Percentiles rank a stretch among this genome's conserved stretches.
Conservation (phyloP, 2,329 filamentous ascomycete species). For the Metarhizium album region DNA sequence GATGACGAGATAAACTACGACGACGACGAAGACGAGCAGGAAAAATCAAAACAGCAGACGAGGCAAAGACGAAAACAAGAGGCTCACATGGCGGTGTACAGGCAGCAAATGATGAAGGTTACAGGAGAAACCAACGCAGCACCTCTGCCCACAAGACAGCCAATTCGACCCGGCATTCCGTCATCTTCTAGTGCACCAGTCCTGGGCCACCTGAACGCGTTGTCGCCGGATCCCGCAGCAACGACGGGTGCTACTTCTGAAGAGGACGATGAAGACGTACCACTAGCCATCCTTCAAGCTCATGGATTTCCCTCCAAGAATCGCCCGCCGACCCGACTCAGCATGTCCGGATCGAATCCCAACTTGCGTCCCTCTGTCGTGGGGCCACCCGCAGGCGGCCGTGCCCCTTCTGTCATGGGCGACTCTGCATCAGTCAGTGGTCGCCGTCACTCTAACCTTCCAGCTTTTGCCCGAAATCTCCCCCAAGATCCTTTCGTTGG, state of each 20-base stretch:
- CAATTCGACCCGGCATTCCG: slow-evolving; percentile 43
- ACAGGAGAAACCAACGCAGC: slow-evolving; percentile 55
- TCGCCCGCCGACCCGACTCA: slow-evolving; percentile 59
- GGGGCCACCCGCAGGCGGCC: slow-evolving; percentile 32
- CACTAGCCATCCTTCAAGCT: slow-evolving; percentile 74
- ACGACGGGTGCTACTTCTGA: slow-evolving; percentile 54
- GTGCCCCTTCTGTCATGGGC: slow-evolving; percentile 41
- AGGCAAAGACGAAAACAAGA: slow-evolving; percentile 80
- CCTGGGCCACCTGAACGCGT: slow-evolving; percentile 29
- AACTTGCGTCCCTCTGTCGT: slow-evolving; percentile 51
- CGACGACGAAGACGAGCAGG: slow-evolving; percentile 68
- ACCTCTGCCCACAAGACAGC: slow-evolving; percentile 13
- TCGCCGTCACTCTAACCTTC: slow-evolving; percentile 41
- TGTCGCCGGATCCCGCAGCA: slow-evolving; percentile 22
- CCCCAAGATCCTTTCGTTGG: slow-evolving; percentile 80
- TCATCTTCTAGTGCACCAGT: slow-evolving; percentile 54
- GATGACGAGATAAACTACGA: slow-evolving; percentile 56
- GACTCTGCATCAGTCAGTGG: slow-evolving; percentile 28
- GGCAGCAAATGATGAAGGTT: slow-evolving; percentile 95
- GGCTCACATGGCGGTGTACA: slow-evolving; percentile 79
- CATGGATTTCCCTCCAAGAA: slow-evolving; percentile 79
- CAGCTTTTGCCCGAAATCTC: slow-evolving; percentile 71
- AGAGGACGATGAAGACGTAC: slow-evolving; percentile 85
- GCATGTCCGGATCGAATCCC: slow-evolving; percentile 56
- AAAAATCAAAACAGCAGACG: slow-evolving; percentile 61